Base-by-base conservation (phyloP, 441 rosid genomes). In the Raphanus hybrid region DNA sequence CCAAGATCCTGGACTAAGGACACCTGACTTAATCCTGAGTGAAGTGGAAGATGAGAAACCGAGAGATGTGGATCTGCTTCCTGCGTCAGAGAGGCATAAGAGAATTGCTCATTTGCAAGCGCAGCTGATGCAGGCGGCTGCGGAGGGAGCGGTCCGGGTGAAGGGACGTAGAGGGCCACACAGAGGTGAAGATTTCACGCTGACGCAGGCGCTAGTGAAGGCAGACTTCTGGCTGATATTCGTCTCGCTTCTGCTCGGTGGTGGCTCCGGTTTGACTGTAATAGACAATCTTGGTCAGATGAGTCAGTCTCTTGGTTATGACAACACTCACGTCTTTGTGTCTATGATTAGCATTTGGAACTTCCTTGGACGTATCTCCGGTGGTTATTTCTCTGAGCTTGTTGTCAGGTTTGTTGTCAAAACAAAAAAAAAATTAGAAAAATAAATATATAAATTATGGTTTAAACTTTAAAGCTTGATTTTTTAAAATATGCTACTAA, bases 301-400 rank as follows among this genome's bases (percentile, higher is more conserved):
- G 94, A 90, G 97, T 81, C 93, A 92, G 75, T 96, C 99, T 75
- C 86, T 93, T 12, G 97, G 98, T 11, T 91, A 91, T 65, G 81
- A 91, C 77, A 91, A 92, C 77, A 71, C 96, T 20, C 97, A 92
- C 71, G 91, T 93, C 57, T 91, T 90, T 79, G 97, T 93, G 59
- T 96, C 98, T 66, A 84, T 96, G 97, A 91, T 96, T 77, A 96
- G 99, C 83, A 89, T 96, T 80, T 96, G 98, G 97, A 96, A 93
- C 87, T 96, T 96, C 78, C 97, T 96, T 67, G 97, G 99, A 39
- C 96, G 98, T 5, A 72, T 96, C 60, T 96, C 96, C 1, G 98
- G 99, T 2, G 99, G 99, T 72, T 96, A 88, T 82, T 93, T 96
- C 81, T 96, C 99, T 5, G 98, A 96, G 89, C 77, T 91, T 55